Conservation (phyloP, 805 yeast genomes). For the Naumovozyma dairenensis region DNA sequence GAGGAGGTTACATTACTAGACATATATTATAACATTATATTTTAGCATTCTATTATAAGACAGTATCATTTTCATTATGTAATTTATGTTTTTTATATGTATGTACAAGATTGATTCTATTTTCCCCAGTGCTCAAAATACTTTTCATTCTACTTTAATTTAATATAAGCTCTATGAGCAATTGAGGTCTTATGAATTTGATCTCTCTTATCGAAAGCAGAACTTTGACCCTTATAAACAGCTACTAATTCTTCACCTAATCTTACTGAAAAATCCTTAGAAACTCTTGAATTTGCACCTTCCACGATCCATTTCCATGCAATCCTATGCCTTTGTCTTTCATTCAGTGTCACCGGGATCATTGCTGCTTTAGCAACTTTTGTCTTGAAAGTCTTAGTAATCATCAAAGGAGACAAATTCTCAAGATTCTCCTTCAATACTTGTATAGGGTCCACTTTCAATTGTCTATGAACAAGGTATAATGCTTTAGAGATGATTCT, state of each 20-base stretch:
- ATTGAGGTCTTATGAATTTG: conserved; percentile 81
- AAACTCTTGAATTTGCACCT: conserved; percentile 68
- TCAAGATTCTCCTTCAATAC: conserved; percentile 68
- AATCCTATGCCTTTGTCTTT: conserved; percentile 72
- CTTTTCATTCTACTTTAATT: conserved; percentile 33
- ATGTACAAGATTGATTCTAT: neutral
- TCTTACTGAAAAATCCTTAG: conserved; percentile 76
- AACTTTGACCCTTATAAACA: conserved; percentile 67
- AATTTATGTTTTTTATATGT: no score
- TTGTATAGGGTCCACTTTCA: conserved; percentile 70
- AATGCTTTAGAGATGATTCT: conserved; percentile 65
- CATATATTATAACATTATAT: no score
- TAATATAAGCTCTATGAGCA: conserved; percentile 75
- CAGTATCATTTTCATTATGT: no score
- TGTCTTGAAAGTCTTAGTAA: conserved; percentile 65
- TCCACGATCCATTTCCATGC: conserved; percentile 90
- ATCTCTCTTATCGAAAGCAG: conserved; percentile 75
- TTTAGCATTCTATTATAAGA: no score
- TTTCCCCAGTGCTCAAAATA: no score
- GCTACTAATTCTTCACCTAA: conserved; percentile 80
- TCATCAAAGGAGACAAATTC: conserved; percentile 74
- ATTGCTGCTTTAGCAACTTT: conserved; percentile 76
- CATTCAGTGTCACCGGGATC: conserved; percentile 75
- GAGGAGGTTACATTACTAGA: no score
- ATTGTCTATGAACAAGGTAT: conserved; percentile 50